These are phyloP conservation scores for Macrophomina tecta DNA, from an alignment of 2,329 filamentous ascomycete genomes.

Conservation along the genomic window DNA sequence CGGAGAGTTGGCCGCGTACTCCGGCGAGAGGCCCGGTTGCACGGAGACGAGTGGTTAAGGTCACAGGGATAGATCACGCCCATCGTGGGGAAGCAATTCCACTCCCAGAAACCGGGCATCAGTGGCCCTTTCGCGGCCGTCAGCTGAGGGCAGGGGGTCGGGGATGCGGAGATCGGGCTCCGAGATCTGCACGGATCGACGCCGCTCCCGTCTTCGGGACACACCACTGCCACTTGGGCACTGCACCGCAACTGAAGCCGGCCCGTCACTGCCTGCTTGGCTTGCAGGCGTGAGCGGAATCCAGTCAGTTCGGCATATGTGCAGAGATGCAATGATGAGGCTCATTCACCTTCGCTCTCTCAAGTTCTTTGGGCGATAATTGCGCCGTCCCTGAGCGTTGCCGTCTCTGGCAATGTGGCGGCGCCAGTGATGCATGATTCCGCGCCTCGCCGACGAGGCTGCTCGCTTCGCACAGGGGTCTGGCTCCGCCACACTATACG, in stretches of 20 bases:
- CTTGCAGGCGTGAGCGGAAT: too few relatives aligned
- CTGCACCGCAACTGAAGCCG: not conserved
- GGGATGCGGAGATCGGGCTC: not conserved
- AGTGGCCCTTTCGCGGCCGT: not conserved
- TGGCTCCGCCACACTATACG: not conserved
- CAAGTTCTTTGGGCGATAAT: not conserved
- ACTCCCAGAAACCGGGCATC: not conserved
- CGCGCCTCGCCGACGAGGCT: not conserved
- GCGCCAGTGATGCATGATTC: not conserved
- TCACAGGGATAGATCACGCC: not conserved
- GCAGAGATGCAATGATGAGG: too few relatives aligned
- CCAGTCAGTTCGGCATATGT: too few relatives aligned
- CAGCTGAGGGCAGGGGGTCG: not conserved
- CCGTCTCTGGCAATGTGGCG: not conserved
- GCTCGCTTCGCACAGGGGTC: not conserved
- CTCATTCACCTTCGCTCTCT: not conserved
- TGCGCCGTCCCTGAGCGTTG: not conserved
- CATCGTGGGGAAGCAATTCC: not conserved
- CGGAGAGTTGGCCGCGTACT: not conserved
- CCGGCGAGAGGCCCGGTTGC: not conserved
- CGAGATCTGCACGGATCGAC: not conserved
- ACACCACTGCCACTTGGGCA: not conserved
- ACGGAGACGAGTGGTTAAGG: not conserved
- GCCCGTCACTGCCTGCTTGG: not conserved
- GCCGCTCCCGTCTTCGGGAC: constrained; percentile 1